Base-by-base conservation (phyloP, 2,329 filamentous ascomycete species). In the Pseudocercospora vitis region DNA sequence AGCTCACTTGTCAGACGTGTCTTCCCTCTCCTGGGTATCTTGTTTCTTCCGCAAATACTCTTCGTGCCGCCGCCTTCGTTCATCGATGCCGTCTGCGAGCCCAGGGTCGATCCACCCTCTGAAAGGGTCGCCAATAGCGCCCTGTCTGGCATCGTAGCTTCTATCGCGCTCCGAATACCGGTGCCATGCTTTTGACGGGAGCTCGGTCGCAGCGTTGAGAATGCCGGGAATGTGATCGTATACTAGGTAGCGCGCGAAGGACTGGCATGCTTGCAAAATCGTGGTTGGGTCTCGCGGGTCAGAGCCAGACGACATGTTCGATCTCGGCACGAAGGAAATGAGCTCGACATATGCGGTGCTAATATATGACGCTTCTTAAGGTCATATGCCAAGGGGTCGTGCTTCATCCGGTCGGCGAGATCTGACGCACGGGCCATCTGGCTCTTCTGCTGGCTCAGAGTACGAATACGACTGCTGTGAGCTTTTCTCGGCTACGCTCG, bases 21-120 rank as follows among this genome's bases (percentile, higher is more conserved):
- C 49, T 16, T 47, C 44, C 14, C 33, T 18, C 31, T 44, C 31
- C 16, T 19, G 8, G 16, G 28, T 24, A 29, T 42, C 26, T n/a
- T 33, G 21, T 39, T 47, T 48, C 32, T 24, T 49, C 8, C 33
- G 18, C 16, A 58, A 33, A 48, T 52, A 48, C 39, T 53, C 50
- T 14, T 60, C 55, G 32, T 58, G 48, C 14, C 49, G 28, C 5
- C 28, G 24, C 33, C 42, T 47, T 29, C 53, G 29, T 47, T 61
- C 58, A 16, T 59, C 56, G 24, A 61, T 59, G 19, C 55, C 58
- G 29, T 61, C 58, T 3, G 49, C 56, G 21, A 61, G 28, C 1
- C 58, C 58, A 6, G 58, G 58, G 29, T 61, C 58, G 26, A 61
- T 57, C 33, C 54, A 61, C 14, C 56, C 58, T 24, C 50, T 33